Evolutionary conservation across 768 basidiomycete genomes (phyloP), one percentile per base, ranked within the genome.

Genomic region (Lyophyllum decastes): DNA sequence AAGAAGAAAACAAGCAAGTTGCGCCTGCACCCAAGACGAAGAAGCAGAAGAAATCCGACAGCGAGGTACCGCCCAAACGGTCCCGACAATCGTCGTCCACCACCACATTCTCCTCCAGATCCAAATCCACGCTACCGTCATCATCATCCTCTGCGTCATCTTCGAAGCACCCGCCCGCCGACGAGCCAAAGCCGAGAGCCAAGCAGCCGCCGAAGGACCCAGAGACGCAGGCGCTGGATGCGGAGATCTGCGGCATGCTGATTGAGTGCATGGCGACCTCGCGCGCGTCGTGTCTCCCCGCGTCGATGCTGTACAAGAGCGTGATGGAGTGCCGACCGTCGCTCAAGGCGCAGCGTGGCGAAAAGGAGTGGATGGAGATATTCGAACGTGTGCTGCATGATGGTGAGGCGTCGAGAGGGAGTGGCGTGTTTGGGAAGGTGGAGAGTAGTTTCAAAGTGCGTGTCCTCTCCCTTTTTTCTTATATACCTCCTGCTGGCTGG

Each of bases 211-310:
- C 25, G 22, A 50, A 24, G 9, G 38, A 62, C 17, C 41, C 61
- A 30, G 57, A 58, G 21, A 58, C 52, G 1, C n/a, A 46, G 17
- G 56, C 58, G 7, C 47, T 62, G 9, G 54, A 64, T 14, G 58
- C 58, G 1, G 84, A 86, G 62, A 68, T 88, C 22, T 79, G 78
- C 49, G 89, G 89, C 2, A 80, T 90, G 81, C 71, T 90, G 1
- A 82, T 90, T 61, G 87, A 90, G 73, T 79, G 80, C 35, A 78
- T 91, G 70, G 89, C 87, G 12, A 80, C 82, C n/a, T 86, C 88
- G 3, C 83, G 89, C 21, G 87, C 88, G 19, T 87, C 87, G 0
- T 85, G 85, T 19, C 72, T 89, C 60, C 77, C 88, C 19, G 75
- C 80, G 1, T 78, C 82, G 2, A 70, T 78, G 24, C 72, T 91